Evolutionary conservation across 2,329 filamentous ascomycete species (phyloP).

Genomic region (Paracoccidioides brasiliensis): DNA sequence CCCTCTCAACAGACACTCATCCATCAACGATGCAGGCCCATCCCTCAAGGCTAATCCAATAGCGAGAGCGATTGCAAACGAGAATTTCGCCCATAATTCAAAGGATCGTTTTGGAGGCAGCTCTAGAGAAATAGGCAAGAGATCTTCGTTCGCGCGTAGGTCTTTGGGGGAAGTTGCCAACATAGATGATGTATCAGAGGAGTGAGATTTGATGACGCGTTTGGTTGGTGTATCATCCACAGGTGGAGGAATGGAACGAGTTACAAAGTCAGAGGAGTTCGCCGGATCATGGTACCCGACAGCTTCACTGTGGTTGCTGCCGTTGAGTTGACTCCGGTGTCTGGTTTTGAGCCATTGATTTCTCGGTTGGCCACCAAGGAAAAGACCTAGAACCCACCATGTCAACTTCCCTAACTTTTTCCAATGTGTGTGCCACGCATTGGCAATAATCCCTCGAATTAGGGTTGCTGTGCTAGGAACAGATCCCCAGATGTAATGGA

Average conservation of each 20-base stretch:
- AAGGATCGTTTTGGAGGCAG: not conserved
- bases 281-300: not conserved
- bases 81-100: constrained; percentile 34
- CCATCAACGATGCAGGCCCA: constrained; percentile 26
- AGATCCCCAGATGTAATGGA: constrained; percentile 2
- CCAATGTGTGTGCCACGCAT: constrained; percentile 23
- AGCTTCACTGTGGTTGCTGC: not conserved
- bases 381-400: constrained; percentile 26
- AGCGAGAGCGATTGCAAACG: constrained; percentile 34
- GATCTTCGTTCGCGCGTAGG: not conserved
- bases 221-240: not conserved
- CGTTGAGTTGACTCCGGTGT: not conserved
- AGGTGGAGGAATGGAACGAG: not conserved
- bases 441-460: constrained; percentile 21
- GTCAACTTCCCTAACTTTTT: constrained; percentile 19
- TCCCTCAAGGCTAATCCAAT: constrained; percentile 36
- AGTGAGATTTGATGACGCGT: not conserved
- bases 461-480: constrained; percentile 8
- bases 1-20: constrained; percentile 4
- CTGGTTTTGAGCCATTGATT: constrained; percentile 8
- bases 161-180: not conserved
- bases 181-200: constrained; percentile 10
- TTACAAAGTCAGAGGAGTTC: not conserved
- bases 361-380: constrained; percentile 14
- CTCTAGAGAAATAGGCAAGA: not conserved